Base-by-base conservation (phyloP, 495 filamentous ascomycete genomes). In the Trichodelitschia bisporula region DNA sequence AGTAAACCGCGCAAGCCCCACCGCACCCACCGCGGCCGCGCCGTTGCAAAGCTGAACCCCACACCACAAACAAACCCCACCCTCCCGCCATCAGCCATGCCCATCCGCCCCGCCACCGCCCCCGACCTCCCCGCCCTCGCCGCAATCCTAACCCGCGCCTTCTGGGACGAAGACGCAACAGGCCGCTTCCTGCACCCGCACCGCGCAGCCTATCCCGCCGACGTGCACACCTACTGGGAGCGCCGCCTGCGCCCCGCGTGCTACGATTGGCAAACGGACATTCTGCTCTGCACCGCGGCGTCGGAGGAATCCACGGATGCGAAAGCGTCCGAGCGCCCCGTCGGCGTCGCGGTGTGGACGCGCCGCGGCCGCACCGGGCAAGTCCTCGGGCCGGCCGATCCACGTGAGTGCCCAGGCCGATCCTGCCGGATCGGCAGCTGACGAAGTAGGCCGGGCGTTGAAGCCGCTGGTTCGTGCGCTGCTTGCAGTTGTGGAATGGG, bases 101-200 rank as follows among this genome's bases (percentile, higher is more conserved):
- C 33, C 15, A 35, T 35, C 26, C 26, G 33, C 2, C 12, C 16
- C 8, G 33, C 33, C 13, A 16, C n/a, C 11, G 4, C 16, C 2
- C 12, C 14, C 8, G 33, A 35, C 16, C 33, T 31, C n/a, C 3
- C 18, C 15, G 33, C 26, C 33, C 29, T 35, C 9, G 18, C 25
- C 13, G 9, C 10, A 16, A 16, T 35, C 26, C 30, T 10, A 2
- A 26, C 23, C 2, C 14, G 13, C 5, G 25, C 33, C n/a, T 35
- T 31, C 26, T 35, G 26, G 11, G 18, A 35, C 26, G 33, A 35
- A 30, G 33, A 35, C 17, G 15, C 21, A 13, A 31, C 18, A 10
- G 33, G 33, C 26, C 26, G 33, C 14, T 11, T 35, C 15, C 20
- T 35, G 27, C 33, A 35, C 13, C 33, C 33, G 11, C 27, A 35